Evolutionary conservation across 2,329 filamentous ascomycete species (phyloP).

Genomic region (Aspergillus amoenus): DNA sequence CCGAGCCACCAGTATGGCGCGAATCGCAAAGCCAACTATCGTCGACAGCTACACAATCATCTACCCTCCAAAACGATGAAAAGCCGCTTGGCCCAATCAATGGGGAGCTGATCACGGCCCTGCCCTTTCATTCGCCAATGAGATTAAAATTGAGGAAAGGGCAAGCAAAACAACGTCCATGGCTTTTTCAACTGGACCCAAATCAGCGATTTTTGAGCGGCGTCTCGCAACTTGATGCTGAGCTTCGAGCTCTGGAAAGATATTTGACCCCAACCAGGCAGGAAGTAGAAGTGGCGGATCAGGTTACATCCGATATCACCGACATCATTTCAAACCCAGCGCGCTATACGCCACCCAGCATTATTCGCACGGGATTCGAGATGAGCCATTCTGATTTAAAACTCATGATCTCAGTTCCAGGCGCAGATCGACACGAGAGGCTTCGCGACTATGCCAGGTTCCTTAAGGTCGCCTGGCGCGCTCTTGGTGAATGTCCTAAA

Average conservation of each 20-base stretch:
- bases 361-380: constrained; percentile 51
- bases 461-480: constrained; percentile 23
- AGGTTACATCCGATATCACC: constrained; percentile 29
- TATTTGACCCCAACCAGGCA: constrained; percentile 45
- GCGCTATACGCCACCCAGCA: constrained; percentile 54
- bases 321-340: constrained; percentile 25
- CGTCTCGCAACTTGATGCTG: constrained; percentile 37
- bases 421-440: constrained; percentile 33
- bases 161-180: constrained; percentile 28
- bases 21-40: background rate
- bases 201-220: constrained; percentile 18
- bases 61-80: background rate
- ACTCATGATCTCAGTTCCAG: constrained; percentile 40
- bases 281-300: constrained; percentile 39
- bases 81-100: background rate
- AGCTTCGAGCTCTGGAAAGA: constrained; percentile 47
- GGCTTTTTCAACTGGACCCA: constrained; percentile 30
- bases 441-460: constrained; percentile 23
- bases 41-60: background rate
- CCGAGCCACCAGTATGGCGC: constrained; percentile 7
- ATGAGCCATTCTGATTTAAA: constrained; percentile 57
- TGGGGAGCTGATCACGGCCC: too few relatives aligned
- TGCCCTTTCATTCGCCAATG: background rate
- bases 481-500: constrained; percentile 19
- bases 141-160: background rate